phyloP scores from a whole-genome alignment of 257 asterid species.

The Phtheirospermum japonicum region DNA sequence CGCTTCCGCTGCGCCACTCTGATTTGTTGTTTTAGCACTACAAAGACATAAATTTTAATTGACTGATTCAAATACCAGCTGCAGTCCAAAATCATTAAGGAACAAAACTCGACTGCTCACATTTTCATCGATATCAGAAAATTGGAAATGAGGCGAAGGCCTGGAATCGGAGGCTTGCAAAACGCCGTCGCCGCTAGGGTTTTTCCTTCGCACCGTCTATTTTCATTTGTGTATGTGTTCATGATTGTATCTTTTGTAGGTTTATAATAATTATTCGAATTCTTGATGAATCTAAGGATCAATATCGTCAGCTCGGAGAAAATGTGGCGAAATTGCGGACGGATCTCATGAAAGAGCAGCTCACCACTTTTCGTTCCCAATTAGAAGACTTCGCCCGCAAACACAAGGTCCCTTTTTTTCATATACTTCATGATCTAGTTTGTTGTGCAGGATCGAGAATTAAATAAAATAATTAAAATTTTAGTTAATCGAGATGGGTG shows the following conservation, averaged over 20 bases:
- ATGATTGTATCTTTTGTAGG: not conserved
- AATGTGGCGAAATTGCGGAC: slow-evolving; percentile 94
- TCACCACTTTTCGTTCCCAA: slow-evolving; percentile 88
- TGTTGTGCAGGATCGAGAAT: not conserved
- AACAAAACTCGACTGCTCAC: too few species aligned
- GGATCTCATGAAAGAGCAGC: slow-evolving; percentile 95
- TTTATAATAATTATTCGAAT: not conserved
- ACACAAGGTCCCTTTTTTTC: slow-evolving; percentile 57
- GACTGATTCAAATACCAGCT: too few species aligned
- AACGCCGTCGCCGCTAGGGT: slow-evolving; percentile 99
- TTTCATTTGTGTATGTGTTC: not conserved
- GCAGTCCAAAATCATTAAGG: too few species aligned
- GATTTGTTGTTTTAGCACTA: slow-evolving; percentile 38
- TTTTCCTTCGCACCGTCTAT: slow-evolving; percentile 13
- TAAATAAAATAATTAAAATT: slow-evolving; percentile 7
- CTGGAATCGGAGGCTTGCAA: slow-evolving; percentile 94
- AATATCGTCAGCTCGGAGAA: slow-evolving; percentile 82
- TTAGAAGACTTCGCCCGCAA: slow-evolving; percentile 94
- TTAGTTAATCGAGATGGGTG: slow-evolving; percentile 4
- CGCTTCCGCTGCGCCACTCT: slow-evolving; percentile 99
- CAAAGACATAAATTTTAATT: too few species aligned
- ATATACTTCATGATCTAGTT: not conserved
- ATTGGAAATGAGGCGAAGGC: slow-evolving; percentile 95
- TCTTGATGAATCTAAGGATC: slow-evolving; percentile 62
- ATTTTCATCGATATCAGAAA: too few species aligned